Percentiles rank a stretch among this genome's conserved stretches.
Conservation (phyloP, 345 rosid species). For the Erucastrum elatum region DNA sequence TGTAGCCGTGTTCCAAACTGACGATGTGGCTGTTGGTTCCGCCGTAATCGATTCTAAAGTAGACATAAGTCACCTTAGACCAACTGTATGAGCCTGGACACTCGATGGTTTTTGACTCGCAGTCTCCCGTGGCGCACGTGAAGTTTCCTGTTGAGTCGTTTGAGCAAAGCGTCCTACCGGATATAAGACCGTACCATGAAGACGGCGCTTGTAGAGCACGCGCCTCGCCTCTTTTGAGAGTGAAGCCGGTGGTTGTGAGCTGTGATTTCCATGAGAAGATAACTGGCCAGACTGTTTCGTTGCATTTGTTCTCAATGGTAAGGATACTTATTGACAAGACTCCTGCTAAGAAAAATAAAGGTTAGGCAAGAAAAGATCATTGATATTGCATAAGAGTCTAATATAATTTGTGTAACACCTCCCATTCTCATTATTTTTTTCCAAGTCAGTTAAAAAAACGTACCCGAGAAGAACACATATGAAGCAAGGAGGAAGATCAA, state of each 20-base stretch:
- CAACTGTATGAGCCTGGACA: neutral
- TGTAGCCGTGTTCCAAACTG: constrained; percentile 29
- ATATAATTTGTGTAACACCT: neutral
- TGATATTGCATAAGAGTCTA: neutral
- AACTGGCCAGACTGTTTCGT: constrained; percentile 31
- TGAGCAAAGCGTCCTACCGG: constrained; percentile 27
- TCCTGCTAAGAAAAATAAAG: neutral
- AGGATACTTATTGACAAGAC: constrained; percentile 17
- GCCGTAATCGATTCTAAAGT: constrained; percentile 9
- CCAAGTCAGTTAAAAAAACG: neutral
- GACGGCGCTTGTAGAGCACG: constrained; percentile 25
- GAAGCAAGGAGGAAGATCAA: constrained; percentile 14
- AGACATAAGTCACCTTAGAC: constrained; percentile 19
- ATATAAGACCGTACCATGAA: constrained; percentile 35
- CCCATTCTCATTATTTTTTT: neutral
- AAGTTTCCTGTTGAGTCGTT: constrained; percentile 17
- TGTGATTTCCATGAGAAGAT: constrained; percentile 20
- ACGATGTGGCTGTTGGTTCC: constrained; percentile 21
- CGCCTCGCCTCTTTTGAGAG: constrained; percentile 16
- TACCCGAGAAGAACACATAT: constrained; percentile 21
- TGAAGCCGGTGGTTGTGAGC: constrained; percentile 17
- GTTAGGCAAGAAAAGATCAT: neutral
- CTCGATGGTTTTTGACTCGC: constrained; percentile 13
- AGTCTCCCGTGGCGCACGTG: constrained; percentile 29
- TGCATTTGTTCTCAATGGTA: constrained; percentile 37